Evolutionary conservation across 2,329 filamentous ascomycete genomes (phyloP), one percentile per base, ranked within the genome.

Genomic region (Cyphellophora europaea): DNA sequence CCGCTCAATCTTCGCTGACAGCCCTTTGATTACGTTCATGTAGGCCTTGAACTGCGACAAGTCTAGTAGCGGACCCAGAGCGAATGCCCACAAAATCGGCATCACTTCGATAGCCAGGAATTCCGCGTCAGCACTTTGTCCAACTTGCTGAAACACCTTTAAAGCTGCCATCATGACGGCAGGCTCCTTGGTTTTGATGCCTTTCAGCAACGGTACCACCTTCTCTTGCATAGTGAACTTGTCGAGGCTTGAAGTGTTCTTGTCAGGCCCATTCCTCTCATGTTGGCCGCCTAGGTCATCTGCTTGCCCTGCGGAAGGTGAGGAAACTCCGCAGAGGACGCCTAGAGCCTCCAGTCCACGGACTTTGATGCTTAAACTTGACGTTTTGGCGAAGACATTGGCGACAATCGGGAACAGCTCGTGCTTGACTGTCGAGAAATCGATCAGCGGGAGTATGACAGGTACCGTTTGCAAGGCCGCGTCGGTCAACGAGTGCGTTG

Each of bases 161-260:
- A 96, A 67, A 1, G 87, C 82, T 5, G 89, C 88, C 68, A 96
- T 82, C 84, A 96, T 96, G 6, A 98, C 91, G 5, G 87, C 88
- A 0, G 91, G 91, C 56, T 98, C 91, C 55, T 94, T 96, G 0
- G 91, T 98, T 61, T 94, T 96, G 63, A 98, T 96, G 2, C 71
- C 87, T 52, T 84, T 87, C 41, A 98, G 70, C 4, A 96, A 64
- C 0, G 91, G 91, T 0, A 96, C 74, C 19, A 98, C 83, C 64
- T 95, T 96, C 55, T 98, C 91, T 56, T 98, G 91, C 63, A 98
- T 89, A 0, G 91, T 96, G 53, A 91, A 96, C 57, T 96, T 96
- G 63, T 98, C 91, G 17, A 98, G 66, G 3, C 89, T 88, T 2
- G 78, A 86, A 1, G 81, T 81, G 1, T 74, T 82, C 51, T 53